Evolutionary conservation across 2,329 filamentous ascomycete genomes (phyloP).

Genomic region (Orbilia blumenaviensis): DNA sequence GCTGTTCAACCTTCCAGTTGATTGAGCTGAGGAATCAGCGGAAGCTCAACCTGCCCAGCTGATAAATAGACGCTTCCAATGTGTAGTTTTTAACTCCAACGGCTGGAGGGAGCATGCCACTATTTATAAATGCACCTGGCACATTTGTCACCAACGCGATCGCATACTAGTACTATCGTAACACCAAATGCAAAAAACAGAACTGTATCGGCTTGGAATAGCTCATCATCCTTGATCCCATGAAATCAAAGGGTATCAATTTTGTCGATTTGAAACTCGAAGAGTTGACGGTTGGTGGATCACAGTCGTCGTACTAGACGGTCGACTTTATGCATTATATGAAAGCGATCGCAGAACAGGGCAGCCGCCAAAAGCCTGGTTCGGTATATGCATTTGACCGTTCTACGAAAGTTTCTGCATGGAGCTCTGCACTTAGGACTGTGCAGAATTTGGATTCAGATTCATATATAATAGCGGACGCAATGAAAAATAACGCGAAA

Average conservation of each 20-base stretch:
- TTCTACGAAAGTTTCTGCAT: background rate
- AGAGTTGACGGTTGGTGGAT: background rate
- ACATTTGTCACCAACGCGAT: conserved; percentile 2
- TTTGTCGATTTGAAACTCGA: conserved; percentile 27
- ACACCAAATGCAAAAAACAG: background rate
- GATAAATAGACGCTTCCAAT: conserved; percentile 1
- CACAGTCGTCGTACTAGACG: background rate
- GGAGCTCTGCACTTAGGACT: background rate
- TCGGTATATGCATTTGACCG: conserved; percentile 19
- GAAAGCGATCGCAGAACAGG: background rate
- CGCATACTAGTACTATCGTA: conserved; percentile 37
- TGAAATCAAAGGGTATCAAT: conserved; percentile 23
- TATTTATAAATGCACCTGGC: conserved; percentile 9
- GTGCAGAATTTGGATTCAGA: conserved; percentile 1
- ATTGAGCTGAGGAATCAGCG: background rate
- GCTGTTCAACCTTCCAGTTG: conserved; percentile 4
- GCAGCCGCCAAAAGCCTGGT: background rate
- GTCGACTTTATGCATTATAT: background rate
- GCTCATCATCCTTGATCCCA: conserved; percentile 2
- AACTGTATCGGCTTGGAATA: background rate
- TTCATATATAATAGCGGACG: background rate
- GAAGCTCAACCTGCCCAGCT: background rate
- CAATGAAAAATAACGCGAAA: background rate
- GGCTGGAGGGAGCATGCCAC: conserved; percentile 21
- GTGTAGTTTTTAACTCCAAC: conserved; percentile 6